These are phyloP conservation scores for Fusarium pseudograminearum DNA, from an alignment of 2,329 filamentous ascomycete species.

Conservation along the genomic window DNA sequence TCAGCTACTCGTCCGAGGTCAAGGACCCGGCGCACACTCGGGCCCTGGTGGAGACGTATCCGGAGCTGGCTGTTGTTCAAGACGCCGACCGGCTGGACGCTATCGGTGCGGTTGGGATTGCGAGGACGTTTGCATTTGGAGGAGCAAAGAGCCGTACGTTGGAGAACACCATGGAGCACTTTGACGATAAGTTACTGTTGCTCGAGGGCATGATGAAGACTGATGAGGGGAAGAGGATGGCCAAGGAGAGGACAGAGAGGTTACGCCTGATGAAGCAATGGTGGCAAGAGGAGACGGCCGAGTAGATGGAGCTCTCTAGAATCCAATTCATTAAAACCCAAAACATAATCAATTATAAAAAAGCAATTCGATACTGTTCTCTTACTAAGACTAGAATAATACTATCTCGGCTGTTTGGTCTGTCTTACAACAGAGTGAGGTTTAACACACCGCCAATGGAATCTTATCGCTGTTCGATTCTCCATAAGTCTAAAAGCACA, in stretches of 20 bases:
- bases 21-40: conserved; percentile 71
- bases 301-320: conserved; percentile 7
- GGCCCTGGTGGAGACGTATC: conserved; percentile 72
- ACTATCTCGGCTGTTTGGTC: background rate
- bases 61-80: conserved; percentile 79
- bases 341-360: background rate
- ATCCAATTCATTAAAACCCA: background rate
- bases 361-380: background rate
- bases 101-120: conserved; percentile 87
- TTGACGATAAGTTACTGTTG: conserved; percentile 78
- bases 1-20: conserved; percentile 82
- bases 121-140: conserved; percentile 72
- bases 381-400: background rate
- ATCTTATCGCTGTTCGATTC: background rate
- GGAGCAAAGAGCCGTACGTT: conserved; percentile 72
- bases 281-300: conserved; percentile 66
- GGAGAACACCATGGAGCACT: conserved; percentile 77
- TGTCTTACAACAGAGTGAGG: background rate
- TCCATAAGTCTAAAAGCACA: conserved; percentile 28
- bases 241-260: conserved; percentile 64
- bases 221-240: conserved; percentile 64
- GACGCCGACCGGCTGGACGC: conserved; percentile 95
- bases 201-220: conserved; percentile 76
- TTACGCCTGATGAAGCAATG: conserved; percentile 66
- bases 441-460: background rate